Percentiles rank a stretch among this genome's conserved stretches.
These are phyloP conservation scores for Testicularia cyperi DNA, from an alignment of 1,284 basidiomycete species.

Conservation along the genomic window DNA sequence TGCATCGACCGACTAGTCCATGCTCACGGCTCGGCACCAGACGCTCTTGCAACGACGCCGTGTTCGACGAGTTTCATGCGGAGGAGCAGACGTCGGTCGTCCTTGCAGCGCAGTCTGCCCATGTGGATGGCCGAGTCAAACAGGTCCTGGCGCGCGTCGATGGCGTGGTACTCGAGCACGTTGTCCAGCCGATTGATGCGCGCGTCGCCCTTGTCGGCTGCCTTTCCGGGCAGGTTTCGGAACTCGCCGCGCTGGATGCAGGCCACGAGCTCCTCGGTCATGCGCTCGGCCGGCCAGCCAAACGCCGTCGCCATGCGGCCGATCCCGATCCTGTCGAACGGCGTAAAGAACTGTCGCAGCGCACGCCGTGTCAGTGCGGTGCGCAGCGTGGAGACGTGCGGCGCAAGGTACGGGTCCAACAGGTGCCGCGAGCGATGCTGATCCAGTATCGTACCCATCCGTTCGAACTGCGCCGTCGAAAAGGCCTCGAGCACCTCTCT, in stretches of 20 bases:
- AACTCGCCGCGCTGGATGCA: constrained; percentile 76
- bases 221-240: constrained; percentile 70
- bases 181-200: constrained; percentile 65
- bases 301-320: constrained; percentile 78
- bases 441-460: constrained; percentile 72
- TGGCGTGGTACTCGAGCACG: constrained; percentile 74
- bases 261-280: constrained; percentile 70
- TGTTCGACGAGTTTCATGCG: constrained; percentile 70
- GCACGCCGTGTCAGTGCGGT: constrained; percentile 63
- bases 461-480: constrained; percentile 77
- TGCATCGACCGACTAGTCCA: constrained; percentile 7
- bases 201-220: constrained; percentile 79
- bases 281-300: constrained; percentile 73
- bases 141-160: constrained; percentile 72
- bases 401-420: constrained; percentile 72
- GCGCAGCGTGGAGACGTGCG: constrained; percentile 61
- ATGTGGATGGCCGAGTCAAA: constrained; percentile 74
- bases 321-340: constrained; percentile 77
- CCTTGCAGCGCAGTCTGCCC: constrained; percentile 70
- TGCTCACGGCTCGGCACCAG: no score
- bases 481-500: constrained; percentile 80
- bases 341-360: constrained; percentile 70
- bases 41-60: constrained; percentile 29
- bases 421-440: constrained; percentile 70
- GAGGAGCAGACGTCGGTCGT: constrained; percentile 73